Evolutionary conservation across 306 rosid species (phyloP).

Genomic region (Quercus glauca): DNA sequence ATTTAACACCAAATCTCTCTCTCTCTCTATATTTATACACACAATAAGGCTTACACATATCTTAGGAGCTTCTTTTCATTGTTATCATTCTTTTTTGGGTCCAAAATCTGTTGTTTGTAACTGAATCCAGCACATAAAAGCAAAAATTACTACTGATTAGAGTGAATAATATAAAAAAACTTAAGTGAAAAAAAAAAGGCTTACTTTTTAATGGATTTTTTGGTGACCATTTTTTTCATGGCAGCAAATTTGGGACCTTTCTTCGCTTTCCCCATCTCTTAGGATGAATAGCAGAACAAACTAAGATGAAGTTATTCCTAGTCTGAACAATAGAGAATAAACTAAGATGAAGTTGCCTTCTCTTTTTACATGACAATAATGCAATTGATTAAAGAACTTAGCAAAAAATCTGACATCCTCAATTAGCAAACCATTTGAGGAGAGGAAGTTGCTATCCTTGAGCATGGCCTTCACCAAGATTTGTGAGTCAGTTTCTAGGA

Average conservation of each 20-base stretch:
- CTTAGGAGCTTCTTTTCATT: slow-evolving; percentile 64
- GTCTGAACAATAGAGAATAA: not conserved
- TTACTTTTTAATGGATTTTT: slow-evolving; percentile 76
- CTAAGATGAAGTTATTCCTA: not conserved
- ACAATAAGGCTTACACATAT: slow-evolving; percentile 54
- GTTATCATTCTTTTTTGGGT: slow-evolving; percentile 70
- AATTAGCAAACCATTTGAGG: no score
- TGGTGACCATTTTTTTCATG: slow-evolving; percentile 67
- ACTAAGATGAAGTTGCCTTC: no score
- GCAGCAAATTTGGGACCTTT: slow-evolving; percentile 85
- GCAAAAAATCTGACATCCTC: no score
- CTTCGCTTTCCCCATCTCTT: slow-evolving; percentile 70
- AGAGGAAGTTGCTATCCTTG: no score
- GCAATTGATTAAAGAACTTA: no score
- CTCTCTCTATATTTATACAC: no score
- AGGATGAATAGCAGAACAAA: not conserved
- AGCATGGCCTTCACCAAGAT: no score
- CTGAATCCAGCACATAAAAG: slow-evolving; percentile 33
- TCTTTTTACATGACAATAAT: no score
- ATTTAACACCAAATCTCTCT: no score
- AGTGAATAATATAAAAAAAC: not conserved
- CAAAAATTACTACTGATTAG: no score
- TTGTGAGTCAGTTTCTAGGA: no score
- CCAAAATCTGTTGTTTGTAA: slow-evolving; percentile 72
- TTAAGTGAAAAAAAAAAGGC: not conserved